Conservation (phyloP, 768 basidiomycete species). For the Chalciporus sphaerocephalus region DNA sequence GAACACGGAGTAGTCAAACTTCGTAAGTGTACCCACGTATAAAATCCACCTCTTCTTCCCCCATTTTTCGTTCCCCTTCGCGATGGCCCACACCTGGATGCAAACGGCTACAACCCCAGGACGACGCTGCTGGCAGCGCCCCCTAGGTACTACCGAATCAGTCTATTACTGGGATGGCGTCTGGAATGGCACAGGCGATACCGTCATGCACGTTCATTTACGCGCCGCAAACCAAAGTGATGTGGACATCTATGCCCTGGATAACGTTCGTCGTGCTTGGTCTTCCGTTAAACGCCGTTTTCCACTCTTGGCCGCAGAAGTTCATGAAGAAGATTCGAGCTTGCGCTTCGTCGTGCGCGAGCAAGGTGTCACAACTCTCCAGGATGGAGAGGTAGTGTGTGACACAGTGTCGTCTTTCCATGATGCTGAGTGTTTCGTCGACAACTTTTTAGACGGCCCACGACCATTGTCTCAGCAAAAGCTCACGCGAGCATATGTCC, state of each 20-base stretch:
- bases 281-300: conserved; percentile 42
- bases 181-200: conserved; percentile 43
- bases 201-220: conserved; percentile 36
- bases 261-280: conserved; percentile 42
- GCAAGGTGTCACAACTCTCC: conserved; percentile 22
- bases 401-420: conserved; percentile 31
- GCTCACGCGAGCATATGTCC: conserved; percentile 40
- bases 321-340: conserved; percentile 32
- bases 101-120: background rate
- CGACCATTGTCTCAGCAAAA: conserved; percentile 8
- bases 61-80: background rate
- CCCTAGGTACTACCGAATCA: conserved; percentile 38
- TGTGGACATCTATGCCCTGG: conserved; percentile 18
- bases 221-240: conserved; percentile 17
- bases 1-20: no score
- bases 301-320: conserved; percentile 44
- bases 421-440: conserved; percentile 34
- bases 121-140: conserved; percentile 1
- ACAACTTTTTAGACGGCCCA: conserved; percentile 31
- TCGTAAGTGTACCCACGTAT: no score
- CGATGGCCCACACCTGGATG: conserved; percentile 1
- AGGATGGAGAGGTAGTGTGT: conserved; percentile 36
- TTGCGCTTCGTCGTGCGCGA: conserved; percentile 40
- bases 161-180: conserved; percentile 37
- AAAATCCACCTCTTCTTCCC: no score